Base-by-base conservation (phyloP, 805 yeast species). In the Wickerhamiella shivajii region DNA sequence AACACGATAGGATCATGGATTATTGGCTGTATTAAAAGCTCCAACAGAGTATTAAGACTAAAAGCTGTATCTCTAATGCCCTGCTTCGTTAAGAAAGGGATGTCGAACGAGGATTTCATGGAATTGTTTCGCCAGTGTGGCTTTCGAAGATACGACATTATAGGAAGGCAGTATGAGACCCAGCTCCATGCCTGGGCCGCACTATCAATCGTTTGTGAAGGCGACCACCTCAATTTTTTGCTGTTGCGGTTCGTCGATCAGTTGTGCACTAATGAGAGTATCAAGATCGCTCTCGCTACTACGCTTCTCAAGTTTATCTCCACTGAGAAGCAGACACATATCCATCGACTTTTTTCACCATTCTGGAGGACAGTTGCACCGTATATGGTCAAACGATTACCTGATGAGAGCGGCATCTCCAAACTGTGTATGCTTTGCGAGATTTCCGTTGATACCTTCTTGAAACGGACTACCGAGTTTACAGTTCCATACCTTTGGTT, bases 341-440 rank as follows among this genome's bases (percentile, higher is more conserved):
- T 93, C 0, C 84, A 87, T 69, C 80, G 77, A 49, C 55, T 87
- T 10, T 58, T 83, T 14, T 71, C 79, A 6, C 93, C 94, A 0
- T 79, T 71, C 40, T 64, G 90, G 45, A 84, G 87, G 2, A 67
- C 74, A 22, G 61, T 84, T 6, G 67, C 85, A 24, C 67, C 71
- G 27, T 66, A 66, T 16, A 63, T 81, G 12, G 73, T 81, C 3
- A 28, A 28, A 6, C 69, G 69, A 40, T 62, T 63, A 27, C 48
- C 70, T 27, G 54, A 61, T 3, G 67, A 67, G 35, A 70, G 74
- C 0, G 56, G 62, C 4, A 58, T 78, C 34, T 64, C 81, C 18
- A 60, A 61, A 17, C 60, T 87, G 12, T 69, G 84, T 5, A 72
- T 70, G 18, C 57, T 81, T 8, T 63, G 83, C 13, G 77, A 73